Conservation (phyloP, 2,329 filamentous ascomycete species). For the Paraphoma sp. region DNA sequence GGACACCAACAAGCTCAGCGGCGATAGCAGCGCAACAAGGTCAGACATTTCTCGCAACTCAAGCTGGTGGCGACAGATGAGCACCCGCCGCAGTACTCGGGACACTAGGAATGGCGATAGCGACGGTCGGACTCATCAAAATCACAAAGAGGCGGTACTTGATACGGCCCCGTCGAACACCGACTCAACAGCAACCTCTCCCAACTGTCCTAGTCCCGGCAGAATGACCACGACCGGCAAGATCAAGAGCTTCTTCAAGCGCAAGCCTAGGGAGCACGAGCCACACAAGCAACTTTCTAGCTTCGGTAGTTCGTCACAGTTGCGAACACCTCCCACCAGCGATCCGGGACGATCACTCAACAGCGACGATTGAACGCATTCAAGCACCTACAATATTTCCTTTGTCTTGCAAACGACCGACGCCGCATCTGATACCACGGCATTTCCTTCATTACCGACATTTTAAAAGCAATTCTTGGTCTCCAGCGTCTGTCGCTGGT, state of each 20-base stretch:
- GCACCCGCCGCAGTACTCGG: slow-evolving; percentile 33
- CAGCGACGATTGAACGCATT: slow-evolving; percentile 39
- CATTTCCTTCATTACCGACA: slow-evolving; percentile 22
- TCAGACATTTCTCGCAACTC: slow-evolving; percentile 41
- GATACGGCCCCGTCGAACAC: slow-evolving; percentile 30
- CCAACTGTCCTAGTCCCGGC: slow-evolving; percentile 37
- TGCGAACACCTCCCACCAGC: slow-evolving; percentile 43
- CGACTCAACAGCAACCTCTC: slow-evolving; percentile 28
- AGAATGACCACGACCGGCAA: slow-evolving; percentile 39
- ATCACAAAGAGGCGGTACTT: slow-evolving; percentile 34
- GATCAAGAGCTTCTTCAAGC: slow-evolving; percentile 46
- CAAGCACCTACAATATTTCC: slow-evolving; percentile 7
- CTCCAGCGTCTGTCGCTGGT: slow-evolving; percentile 12
- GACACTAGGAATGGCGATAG: slow-evolving; percentile 40
- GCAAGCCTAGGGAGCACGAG: slow-evolving; percentile 39
- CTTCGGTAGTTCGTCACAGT: slow-evolving; percentile 44
- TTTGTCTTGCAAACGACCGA: slow-evolving; percentile 19
- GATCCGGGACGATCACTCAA: slow-evolving; percentile 43
- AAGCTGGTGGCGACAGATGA: slow-evolving; percentile 46
- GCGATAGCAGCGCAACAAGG: slow-evolving; percentile 35
- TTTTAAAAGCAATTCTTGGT: slow-evolving; percentile 27
- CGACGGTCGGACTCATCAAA: slow-evolving; percentile 20
- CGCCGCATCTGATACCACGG: slow-evolving; percentile 24
- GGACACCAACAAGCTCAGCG: slow-evolving; percentile 40
- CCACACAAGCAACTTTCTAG: slow-evolving; percentile 44